Percentiles rank a stretch among this genome's conserved stretches.
Evolutionary conservation across 257 asterid genomes (phyloP).

Genomic region (Nicotiana paniculata): DNA sequence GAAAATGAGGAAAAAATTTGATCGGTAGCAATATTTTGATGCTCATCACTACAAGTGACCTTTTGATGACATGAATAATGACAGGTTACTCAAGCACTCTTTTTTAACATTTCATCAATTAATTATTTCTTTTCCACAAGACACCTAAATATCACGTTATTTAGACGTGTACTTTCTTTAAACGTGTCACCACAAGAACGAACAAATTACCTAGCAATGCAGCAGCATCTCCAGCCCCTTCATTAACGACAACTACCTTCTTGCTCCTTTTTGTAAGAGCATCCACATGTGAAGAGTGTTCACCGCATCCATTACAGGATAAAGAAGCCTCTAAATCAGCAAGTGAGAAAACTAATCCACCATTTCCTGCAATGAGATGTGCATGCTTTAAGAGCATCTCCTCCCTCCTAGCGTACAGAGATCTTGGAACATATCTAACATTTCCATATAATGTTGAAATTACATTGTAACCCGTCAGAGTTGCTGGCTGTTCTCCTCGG

Average conservation of each 20-base stretch:
- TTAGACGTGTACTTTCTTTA: too few relatives aligned
- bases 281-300: constrained; percentile 15
- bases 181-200: not conserved
- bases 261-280: constrained; percentile 16
- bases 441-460: constrained; percentile 68
- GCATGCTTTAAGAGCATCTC: constrained; percentile 77
- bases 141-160: too few relatives aligned
- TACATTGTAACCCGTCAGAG: constrained; percentile 72
- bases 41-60: too few relatives aligned
- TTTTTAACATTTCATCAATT: too few relatives aligned
- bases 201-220: constrained; percentile 57
- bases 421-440: constrained; percentile 66
- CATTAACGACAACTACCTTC: constrained; percentile 62
- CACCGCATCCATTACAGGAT: constrained; percentile 8
- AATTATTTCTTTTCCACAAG: too few relatives aligned
- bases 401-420: constrained; percentile 64
- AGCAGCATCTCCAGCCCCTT: constrained; percentile 87
- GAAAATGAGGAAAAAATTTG: too few relatives aligned
- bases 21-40: too few relatives aligned
- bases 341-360: constrained; percentile 44
- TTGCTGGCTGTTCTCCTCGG: constrained; percentile 90
- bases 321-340: constrained; percentile 31
- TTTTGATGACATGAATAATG: too few relatives aligned
- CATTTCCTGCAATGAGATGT: constrained; percentile 32
- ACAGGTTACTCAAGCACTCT: too few relatives aligned